Conservation (phyloP, 2,329 filamentous ascomycete genomes). For the Pseudocercospora musae region DNA sequence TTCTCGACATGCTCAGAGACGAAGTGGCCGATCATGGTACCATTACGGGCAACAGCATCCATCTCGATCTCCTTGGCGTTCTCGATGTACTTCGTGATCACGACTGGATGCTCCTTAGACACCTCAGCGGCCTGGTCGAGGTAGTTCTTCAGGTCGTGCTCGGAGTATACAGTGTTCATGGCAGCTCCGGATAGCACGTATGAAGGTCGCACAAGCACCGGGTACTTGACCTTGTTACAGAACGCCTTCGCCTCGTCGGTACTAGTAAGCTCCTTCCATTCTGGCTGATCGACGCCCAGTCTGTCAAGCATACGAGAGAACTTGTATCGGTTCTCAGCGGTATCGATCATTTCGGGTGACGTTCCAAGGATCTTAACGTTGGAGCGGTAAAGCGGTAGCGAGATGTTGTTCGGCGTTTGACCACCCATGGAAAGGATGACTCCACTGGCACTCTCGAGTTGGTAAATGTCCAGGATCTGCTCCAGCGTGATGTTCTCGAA, state of each 20-base stretch:
- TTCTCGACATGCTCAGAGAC: slow-evolving; percentile 99
- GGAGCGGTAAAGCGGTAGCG: slow-evolving; percentile 78
- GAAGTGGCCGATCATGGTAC: slow-evolving; percentile 88
- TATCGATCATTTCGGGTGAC: slow-evolving; percentile 98
- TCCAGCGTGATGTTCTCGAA: slow-evolving; percentile 67
- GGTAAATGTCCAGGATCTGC: slow-evolving; percentile 68
- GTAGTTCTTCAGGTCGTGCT: slow-evolving; percentile 85
- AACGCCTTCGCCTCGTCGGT: slow-evolving; percentile 86
- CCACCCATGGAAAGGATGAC: slow-evolving; percentile 95
- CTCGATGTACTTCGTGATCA: slow-evolving; percentile 99
- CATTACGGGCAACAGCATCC: slow-evolving; percentile 92
- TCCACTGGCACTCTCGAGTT: slow-evolving; percentile 74
- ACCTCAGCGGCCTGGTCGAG: slow-evolving; percentile 89
- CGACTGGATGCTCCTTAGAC: slow-evolving; percentile 90
- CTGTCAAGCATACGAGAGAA: slow-evolving; percentile 97
- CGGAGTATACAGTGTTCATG: slow-evolving; percentile 99
- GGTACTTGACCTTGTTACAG: slow-evolving; percentile 85
- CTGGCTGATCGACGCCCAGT: slow-evolving; percentile 91
- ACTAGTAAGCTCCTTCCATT: slow-evolving; percentile 96
- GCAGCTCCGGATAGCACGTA: slow-evolving; percentile 96
- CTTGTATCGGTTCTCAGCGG: slow-evolving; percentile 95
- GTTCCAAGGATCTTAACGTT: slow-evolving; percentile 93
- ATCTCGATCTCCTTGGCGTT: slow-evolving; percentile 99
- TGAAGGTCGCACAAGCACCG: slow-evolving; percentile 89
- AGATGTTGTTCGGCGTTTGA: slow-evolving; percentile 97